These are phyloP conservation scores for Yarrowia sp. DNA, from an alignment of 805 yeast species.

Conservation along the genomic window DNA sequence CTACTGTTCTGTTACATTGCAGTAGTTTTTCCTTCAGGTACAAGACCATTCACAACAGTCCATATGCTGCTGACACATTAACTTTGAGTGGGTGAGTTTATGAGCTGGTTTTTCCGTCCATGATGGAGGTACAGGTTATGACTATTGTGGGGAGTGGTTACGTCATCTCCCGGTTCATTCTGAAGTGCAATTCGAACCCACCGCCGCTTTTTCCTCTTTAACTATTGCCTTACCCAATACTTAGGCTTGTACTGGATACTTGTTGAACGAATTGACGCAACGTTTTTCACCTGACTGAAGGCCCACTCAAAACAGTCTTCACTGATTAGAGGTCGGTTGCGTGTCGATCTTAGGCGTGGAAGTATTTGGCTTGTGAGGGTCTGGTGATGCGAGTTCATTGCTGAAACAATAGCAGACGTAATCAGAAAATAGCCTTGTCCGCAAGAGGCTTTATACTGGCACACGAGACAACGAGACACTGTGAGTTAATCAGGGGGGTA, in stretches of 20 bases:
- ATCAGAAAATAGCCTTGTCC: neutral
- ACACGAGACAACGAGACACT: neutral
- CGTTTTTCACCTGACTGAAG: neutral
- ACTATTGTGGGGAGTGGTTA: neutral
- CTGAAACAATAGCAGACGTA: neutral
- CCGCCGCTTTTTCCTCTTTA: too few species aligned
- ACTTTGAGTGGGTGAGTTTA: conserved; percentile 3
- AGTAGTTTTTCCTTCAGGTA: neutral
- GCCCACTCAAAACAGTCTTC: neutral
- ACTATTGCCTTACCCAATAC: too few species aligned
- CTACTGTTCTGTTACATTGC: neutral
- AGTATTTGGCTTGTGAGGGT: neutral
- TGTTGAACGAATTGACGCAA: too few species aligned
- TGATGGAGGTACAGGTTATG: neutral
- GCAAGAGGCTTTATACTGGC: neutral
- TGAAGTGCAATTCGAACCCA: too few species aligned
- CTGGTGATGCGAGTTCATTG: neutral
- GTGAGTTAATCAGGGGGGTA: neutral
- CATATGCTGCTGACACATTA: neutral
- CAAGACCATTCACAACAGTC: too few species aligned
- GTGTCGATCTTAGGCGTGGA: conserved; percentile 6
- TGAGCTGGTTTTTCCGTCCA: conserved; percentile 1
- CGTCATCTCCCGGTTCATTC: too few species aligned
- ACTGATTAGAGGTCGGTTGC: neutral
- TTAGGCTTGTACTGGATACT: too few species aligned